Conservation (phyloP, 2,329 filamentous ascomycete species). For the Nannizziopsis arthrosporioides region DNA sequence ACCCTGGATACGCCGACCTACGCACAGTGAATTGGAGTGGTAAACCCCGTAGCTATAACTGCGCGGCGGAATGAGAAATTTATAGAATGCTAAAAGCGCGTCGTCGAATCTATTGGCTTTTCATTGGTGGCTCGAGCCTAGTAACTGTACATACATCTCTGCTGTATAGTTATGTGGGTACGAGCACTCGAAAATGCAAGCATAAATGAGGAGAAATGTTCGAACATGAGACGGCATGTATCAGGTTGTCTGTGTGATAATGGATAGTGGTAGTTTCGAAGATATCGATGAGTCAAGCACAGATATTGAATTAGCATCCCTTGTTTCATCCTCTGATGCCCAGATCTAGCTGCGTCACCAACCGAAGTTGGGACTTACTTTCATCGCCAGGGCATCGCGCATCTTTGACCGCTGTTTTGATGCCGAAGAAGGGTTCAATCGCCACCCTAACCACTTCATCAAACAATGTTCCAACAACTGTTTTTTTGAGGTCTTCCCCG, state of each 20-base stretch:
- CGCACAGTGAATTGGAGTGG: constrained; percentile 1
- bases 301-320: no score
- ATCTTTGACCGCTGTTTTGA: constrained; percentile 14
- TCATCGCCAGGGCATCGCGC: neutral
- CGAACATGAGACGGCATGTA: no score
- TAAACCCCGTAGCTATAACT: constrained; percentile 6
- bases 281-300: no score
- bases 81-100: no score
- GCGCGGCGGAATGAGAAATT: neutral
- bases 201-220: no score
- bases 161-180: no score
- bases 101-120: no score
- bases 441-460: constrained; percentile 57
- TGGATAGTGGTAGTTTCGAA: no score
- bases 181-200: no score
- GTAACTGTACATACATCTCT: no score
- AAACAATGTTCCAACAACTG: constrained; percentile 65
- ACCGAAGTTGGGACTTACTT: constrained; percentile 20
- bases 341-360: constrained; percentile 33
- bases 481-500: constrained; percentile 55
- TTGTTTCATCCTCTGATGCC: constrained; percentile 24
- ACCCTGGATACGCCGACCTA: constrained; percentile 5
- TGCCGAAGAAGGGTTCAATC: constrained; percentile 57
- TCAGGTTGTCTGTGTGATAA: no score
- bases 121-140: no score